phyloP scores from a whole-genome alignment of 2,329 filamentous ascomycete genomes.

The Colletotrichum sp. region DNA sequence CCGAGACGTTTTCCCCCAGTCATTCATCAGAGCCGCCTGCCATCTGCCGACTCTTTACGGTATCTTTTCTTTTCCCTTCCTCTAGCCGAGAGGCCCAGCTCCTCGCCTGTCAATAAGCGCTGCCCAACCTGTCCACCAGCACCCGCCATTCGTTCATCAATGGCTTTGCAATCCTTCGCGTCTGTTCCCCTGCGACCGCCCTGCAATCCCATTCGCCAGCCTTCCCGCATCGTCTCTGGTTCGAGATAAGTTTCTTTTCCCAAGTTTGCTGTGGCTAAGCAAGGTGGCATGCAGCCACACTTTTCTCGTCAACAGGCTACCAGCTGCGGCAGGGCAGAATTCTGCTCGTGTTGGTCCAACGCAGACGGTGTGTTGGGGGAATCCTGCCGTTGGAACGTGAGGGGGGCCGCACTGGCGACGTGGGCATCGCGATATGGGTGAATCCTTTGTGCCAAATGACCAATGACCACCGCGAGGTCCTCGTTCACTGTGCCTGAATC shows the following conservation, averaged over 20 bases:
- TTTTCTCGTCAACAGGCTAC: background rate
- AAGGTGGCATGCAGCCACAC: conserved; percentile 4
- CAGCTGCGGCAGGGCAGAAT: background rate
- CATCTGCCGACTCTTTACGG: background rate
- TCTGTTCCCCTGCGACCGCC: background rate
- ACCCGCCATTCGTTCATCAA: background rate
- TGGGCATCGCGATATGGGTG: background rate
- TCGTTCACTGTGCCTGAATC: background rate
- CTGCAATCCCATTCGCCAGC: background rate
- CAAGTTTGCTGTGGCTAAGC: background rate
- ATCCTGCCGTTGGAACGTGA: background rate
- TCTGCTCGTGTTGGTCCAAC: background rate
- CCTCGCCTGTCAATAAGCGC: background rate
- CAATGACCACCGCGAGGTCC: background rate
- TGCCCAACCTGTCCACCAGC: background rate
- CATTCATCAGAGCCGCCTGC: background rate
- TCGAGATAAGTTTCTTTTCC: background rate
- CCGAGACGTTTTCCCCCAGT: background rate
- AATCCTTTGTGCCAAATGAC: background rate
- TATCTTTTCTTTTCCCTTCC: background rate
- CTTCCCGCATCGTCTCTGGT: background rate
- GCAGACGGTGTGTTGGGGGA: background rate
- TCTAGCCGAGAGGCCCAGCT: background rate
- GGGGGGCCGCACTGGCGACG: background rate
- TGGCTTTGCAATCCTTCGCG: conserved; percentile 16